These are phyloP conservation scores for Yamadazyma philogaea DNA, from an alignment of 805 yeast genomes.

Conservation along the genomic window DNA sequence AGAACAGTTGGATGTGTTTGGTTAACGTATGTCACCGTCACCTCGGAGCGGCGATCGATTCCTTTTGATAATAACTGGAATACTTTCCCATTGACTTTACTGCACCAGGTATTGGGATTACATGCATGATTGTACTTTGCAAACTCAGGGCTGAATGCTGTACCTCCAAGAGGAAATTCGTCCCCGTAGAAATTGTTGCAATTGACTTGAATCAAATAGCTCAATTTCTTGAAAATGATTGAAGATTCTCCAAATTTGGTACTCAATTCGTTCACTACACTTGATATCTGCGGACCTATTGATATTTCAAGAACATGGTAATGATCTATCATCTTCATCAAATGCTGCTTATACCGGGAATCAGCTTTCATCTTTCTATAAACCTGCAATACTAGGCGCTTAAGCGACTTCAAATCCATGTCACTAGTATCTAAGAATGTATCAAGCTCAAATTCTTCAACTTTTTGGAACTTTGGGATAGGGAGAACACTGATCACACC, in stretches of 20 bases:
- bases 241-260: background rate
- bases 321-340: conserved; percentile 1
- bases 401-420: background rate
- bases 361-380: background rate
- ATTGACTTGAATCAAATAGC: conserved; percentile 3
- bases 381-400: background rate
- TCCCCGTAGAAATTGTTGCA: background rate
- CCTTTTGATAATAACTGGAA: conserved; percentile 5
- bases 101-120: conserved; percentile 28
- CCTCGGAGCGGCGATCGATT: conserved; percentile 22
- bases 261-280: background rate
- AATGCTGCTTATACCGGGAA: background rate
- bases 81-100: background rate
- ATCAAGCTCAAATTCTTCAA: background rate
- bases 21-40: conserved; percentile 29
- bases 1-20: conserved; percentile 24
- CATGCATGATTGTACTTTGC: conserved; percentile 42
- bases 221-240: background rate
- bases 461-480: background rate
- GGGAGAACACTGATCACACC: background rate
- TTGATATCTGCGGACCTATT: background rate
- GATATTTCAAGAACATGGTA: background rate
- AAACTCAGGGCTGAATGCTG: conserved; percentile 32
- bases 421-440: background rate
- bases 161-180: background rate